phyloP scores from a whole-genome alignment of 768 basidiomycete genomes.

The Russula ochroleuca region DNA sequence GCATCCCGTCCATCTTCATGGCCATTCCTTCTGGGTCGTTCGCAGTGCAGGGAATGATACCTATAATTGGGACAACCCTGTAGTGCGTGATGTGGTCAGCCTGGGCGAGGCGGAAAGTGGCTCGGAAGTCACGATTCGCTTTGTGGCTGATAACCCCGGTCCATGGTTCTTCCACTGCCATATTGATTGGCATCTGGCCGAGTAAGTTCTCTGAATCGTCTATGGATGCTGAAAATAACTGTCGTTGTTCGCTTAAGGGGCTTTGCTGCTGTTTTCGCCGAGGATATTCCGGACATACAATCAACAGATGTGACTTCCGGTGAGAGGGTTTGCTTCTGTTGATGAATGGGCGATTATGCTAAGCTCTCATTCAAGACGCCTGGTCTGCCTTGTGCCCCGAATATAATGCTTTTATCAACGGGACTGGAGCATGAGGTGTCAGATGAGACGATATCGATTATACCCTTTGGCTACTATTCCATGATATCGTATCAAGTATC shows the following conservation, averaged over 20 bases:
- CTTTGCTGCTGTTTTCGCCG: background rate
- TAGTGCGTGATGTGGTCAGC: background rate
- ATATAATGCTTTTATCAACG: background rate
- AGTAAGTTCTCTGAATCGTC: background rate
- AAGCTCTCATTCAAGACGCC: background rate
- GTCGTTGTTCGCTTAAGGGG: background rate
- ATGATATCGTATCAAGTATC: too few species aligned
- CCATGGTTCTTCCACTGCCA: conserved; percentile 1
- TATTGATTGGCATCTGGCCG: background rate
- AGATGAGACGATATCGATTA: too few species aligned
- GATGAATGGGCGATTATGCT: too few species aligned
- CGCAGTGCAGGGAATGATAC: background rate
- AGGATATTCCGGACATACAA: background rate
- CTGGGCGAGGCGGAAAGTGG: background rate
- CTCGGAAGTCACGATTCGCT: conserved; percentile 1
- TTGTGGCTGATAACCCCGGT: conserved; percentile 2
- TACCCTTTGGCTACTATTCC: too few species aligned
- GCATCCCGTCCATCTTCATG: background rate
- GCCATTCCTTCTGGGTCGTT: background rate
- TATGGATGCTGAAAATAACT: too few species aligned
- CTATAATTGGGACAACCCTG: background rate
- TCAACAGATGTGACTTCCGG: too few species aligned
- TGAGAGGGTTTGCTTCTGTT: too few species aligned
- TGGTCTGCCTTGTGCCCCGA: conserved; percentile 1
- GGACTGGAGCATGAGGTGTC: too few species aligned